phyloP scores from a whole-genome alignment of 164 flowering plant genomes.

The Annona squamosa region DNA sequence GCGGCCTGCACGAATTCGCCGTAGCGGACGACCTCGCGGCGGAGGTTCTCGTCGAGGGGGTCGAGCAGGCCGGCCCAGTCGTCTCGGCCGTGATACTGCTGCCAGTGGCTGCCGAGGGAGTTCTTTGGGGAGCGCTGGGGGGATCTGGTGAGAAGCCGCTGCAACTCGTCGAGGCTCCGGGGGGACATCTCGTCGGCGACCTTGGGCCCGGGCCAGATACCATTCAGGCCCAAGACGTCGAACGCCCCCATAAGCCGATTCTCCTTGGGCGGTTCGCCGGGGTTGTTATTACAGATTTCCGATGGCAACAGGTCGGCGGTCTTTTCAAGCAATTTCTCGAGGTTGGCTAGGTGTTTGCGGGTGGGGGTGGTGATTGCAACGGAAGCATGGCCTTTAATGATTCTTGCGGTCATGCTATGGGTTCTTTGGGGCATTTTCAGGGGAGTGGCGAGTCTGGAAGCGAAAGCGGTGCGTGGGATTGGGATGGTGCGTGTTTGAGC shows the following conservation, averaged over 20 bases:
- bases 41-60: conserved; percentile 88
- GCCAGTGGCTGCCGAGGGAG: conserved; percentile 54
- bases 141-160: conserved; percentile 47
- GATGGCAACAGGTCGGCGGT: conserved; percentile 7
- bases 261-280: conserved; percentile 7
- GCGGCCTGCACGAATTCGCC: conserved; percentile 93
- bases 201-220: conserved; percentile 47
- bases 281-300: conserved; percentile 1
- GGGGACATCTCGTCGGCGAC: conserved; percentile 78
- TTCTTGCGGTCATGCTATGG: background rate
- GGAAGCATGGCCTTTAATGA: background rate
- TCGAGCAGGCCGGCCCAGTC: conserved; percentile 87
- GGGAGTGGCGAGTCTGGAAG: background rate
- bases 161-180: conserved; percentile 43
- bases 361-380: conserved; percentile 14
- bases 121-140: conserved; percentile 70
- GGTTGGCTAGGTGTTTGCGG: conserved; percentile 43
- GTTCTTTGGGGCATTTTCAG: conserved; percentile 10
- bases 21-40: conserved; percentile 77
- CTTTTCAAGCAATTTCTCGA: conserved; percentile 54
- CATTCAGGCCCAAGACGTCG: conserved; percentile 37
- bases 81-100: conserved; percentile 69
- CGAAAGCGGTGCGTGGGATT: background rate
- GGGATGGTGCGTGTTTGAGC: background rate
- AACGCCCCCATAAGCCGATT: conserved; percentile 20